Evolutionary conservation across 2,329 filamentous ascomycete species (phyloP), one percentile per base, ranked within the genome.

Genomic region (Cladophialophora carrionii): DNA sequence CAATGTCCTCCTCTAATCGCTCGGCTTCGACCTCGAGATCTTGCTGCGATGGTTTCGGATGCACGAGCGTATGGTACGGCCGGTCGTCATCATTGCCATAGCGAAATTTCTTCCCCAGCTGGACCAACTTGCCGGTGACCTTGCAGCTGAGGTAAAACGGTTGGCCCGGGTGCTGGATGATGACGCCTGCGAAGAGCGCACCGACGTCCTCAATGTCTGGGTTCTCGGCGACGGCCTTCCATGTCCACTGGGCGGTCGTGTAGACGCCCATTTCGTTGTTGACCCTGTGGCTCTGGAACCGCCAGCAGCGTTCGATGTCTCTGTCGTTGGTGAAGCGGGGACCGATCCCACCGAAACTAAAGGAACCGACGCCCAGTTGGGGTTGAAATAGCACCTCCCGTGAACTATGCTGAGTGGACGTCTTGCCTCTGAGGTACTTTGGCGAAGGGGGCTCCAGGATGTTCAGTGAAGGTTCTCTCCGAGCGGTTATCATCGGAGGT

Each of bases 141-240:
- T 46, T 41, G 37, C 55, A 58, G 24, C 34, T 58, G 17, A 58
- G 32, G 32, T 58, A 58, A 20, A 58, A 58, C 20, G 55, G 55
- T 29, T 58, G 55, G 37, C 55, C 55, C 3, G 55, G 55, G 37
- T 58, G 55, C 37, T 58, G 55, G 37, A 58, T 43, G 37, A 58
- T 46, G 34, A 58, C 20, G 26, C 55, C 55, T 1, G 55, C 55
- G 37, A 46, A 58, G 7, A 58, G 55, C n/a, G 51, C 32, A 12
- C 55, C 55, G 10, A 58, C 55, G 22, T 58, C 55, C 14, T 58
- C 55, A 34, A 58, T 58, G 37, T 58, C 55, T 17, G 55, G 55
- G 57, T 59, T 59, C 49, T 49, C 57, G n/a, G 57, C 41, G 10
- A 49, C 41, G n/a, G 57, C 46, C 14, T 59, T 52, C 57, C 57